Percentiles rank a stretch among this genome's conserved stretches.
Evolutionary conservation across 1,284 basidiomycete species (phyloP).

Genomic region (Cryptococcus depauperatus): DNA sequence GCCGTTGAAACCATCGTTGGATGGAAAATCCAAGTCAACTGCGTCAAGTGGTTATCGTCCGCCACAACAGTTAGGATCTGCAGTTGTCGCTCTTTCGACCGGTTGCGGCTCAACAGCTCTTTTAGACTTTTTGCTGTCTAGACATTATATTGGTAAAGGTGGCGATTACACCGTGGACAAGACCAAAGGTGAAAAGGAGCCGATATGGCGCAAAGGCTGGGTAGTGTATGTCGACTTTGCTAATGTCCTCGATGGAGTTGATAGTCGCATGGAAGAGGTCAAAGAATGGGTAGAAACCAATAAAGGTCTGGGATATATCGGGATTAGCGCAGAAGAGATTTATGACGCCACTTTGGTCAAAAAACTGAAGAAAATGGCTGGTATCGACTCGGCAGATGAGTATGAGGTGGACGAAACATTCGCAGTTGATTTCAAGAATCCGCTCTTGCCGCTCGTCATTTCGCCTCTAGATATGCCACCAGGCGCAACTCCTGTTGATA

Average conservation of each 20-base stretch:
- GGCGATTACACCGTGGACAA: slow-evolving; percentile 18
- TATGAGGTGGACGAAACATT: neutral
- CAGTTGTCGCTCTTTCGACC: slow-evolving; percentile 32
- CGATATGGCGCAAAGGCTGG: slow-evolving; percentile 34
- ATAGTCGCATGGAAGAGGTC: slow-evolving; percentile 13
- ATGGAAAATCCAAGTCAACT: slow-evolving; percentile 3
- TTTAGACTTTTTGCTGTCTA: slow-evolving; percentile 25
- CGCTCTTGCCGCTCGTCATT: slow-evolving; percentile 19
- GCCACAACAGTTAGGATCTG: slow-evolving; percentile 15
- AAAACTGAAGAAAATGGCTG: slow-evolving; percentile 7
- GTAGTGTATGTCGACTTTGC: slow-evolving; percentile 42
- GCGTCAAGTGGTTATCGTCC: slow-evolving; percentile 18
- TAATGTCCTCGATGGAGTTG: slow-evolving; percentile 13
- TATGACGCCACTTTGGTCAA: slow-evolving; percentile 22
- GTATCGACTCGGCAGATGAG: neutral
- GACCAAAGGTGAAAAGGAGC: slow-evolving; percentile 27
- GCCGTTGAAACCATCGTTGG: slow-evolving; percentile 19
- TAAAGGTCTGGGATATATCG: slow-evolving; percentile 22
- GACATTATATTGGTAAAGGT: slow-evolving; percentile 24
- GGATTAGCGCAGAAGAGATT: slow-evolving; percentile 36
- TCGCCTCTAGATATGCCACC: slow-evolving; percentile 28
- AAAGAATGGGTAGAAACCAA: slow-evolving; percentile 13
- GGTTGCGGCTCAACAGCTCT: slow-evolving; percentile 39
- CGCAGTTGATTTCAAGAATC: slow-evolving; percentile 20
- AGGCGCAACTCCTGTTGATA: slow-evolving; percentile 46